Base-by-base conservation (phyloP, 2,329 filamentous ascomycete genomes). In the Pyrenophora tritici-repentis region DNA sequence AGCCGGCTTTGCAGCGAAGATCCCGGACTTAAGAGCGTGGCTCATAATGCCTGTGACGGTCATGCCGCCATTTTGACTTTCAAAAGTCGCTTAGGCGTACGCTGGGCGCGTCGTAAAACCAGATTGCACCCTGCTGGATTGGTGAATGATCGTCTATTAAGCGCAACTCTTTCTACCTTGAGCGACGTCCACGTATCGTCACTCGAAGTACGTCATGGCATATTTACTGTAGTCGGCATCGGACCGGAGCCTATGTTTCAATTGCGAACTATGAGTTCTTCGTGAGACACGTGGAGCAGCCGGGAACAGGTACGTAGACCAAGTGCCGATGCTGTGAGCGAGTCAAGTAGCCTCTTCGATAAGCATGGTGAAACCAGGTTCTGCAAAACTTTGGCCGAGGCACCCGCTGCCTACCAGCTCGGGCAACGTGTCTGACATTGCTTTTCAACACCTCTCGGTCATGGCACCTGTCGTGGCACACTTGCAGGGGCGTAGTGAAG, bases 291-390 rank as follows among this genome's bases (percentile, higher is more conserved):
- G 20, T 42, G 29, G 20, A 39, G 34, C 20, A n/a, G 17, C 33
- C 32, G 31, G 20, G 29, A 42, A n/a, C 26, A 29, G 33, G 31
- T 10, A 52, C 37, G 24, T 33, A 32, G 13, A 22, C 12, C 39
- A 42, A 52, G 34, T 52, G 49, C 49, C 49, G 49, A 37, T 10
- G 31, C 49, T n/a, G 38, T 13, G 34, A 33, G 16, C 35, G 44
- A 52, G 39, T 52, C 49, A 39, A 35, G 14, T 20, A 39, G 44
- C 14, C 24, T 39, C 20, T 16, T 44, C 35, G 18, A 12, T 36
- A 33, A 31, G 31, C 4, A 17, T 49, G 39, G 46, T 37, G 45
- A 43, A 49, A 42, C 39, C 10, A 12, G 10, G 9, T 29, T 26
- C 13, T 10, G 46, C 12, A 20, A 22, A 9, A 22, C 18, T 10